These are phyloP conservation scores for Fraxinus albicans DNA, from an alignment of 305 asterid genomes.

Conservation along the genomic window DNA sequence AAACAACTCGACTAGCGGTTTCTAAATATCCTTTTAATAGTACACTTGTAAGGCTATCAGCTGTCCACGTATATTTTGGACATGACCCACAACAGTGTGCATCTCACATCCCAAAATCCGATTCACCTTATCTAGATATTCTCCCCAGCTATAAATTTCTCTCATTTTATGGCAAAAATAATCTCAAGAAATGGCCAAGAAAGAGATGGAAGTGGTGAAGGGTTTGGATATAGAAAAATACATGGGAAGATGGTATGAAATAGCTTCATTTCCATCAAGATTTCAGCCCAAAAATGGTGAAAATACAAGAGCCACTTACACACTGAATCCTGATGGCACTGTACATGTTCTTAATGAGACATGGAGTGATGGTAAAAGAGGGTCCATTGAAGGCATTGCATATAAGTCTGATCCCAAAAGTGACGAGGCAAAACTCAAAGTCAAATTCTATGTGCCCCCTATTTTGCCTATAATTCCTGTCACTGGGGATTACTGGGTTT, in stretches of 20 bases:
- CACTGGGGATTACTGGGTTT: conserved; percentile 45
- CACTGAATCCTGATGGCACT: conserved; percentile 47
- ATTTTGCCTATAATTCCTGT: conserved; percentile 48
- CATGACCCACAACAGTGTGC: background rate
- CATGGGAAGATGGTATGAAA: conserved; percentile 72
- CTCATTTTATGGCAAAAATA: background rate
- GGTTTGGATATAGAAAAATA: conserved; percentile 43
- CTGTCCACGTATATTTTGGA: background rate
- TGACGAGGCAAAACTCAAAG: conserved; percentile 49
- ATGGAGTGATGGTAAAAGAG: conserved; percentile 57
- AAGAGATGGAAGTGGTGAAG: conserved; percentile 52
- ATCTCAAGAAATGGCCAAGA: conserved; percentile 30
- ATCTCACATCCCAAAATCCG: background rate
- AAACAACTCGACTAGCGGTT: background rate
- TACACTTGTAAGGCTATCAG: background rate
- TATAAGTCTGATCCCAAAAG: conserved; percentile 49
- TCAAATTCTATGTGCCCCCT: conserved; percentile 43
- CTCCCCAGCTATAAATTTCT: background rate
- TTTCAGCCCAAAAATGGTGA: conserved; percentile 52
- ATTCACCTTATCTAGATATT: background rate
- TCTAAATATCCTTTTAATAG: background rate
- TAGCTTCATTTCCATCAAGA: conserved; percentile 54
- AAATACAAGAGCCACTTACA: conserved; percentile 64
- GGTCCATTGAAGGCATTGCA: conserved; percentile 49
- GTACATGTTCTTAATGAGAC: conserved; percentile 61